Evolutionary conservation across 768 basidiomycete species (phyloP), one percentile per base, ranked within the genome.

Genomic region (Lentinus tigrinus): DNA sequence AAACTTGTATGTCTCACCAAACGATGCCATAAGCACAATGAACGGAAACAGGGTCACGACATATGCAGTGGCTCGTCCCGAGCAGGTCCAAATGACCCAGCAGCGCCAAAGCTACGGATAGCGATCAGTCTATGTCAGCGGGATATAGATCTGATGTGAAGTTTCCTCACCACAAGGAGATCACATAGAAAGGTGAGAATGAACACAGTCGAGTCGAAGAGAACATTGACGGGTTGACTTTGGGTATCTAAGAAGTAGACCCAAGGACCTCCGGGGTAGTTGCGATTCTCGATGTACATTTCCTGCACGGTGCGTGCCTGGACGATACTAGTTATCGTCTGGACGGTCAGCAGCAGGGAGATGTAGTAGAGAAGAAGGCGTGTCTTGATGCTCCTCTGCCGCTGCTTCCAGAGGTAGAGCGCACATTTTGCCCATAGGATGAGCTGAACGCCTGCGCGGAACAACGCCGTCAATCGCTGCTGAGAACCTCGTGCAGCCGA

Each of bases 1-100:
- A 50, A 24, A 21, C 11, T 23, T 6, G 7, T 17, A 65, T 74
- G 47, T 55, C 31, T 31, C 31, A 80, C 79, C 73, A 39, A 79
- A 76, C n/a, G 80, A 78, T 0, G 62, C 73, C 10, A 79, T 36
- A 7, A 80, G 63, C 37, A 76, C 57, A 4, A 78, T 19, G 0
- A 66, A 59, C 11, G 81, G 79, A 47, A 81, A 68, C 1, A 67
- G 54, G 4, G 72, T 67, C 3, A 73, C 74, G 2, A 70, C 46
- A 58, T 73, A 72, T 8, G 75, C 73, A 16, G 70, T 56, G 1
- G 37, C 21, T n/a, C 57, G 64, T 16, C 76, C 77, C 13, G 72
- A 73, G 3, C 71, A 71, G 34, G 70, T 67, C 76, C 78, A 81
- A 21, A 80, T 77, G 14, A 80, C 73, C 71, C 74, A 77, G 60